Base-by-base conservation (phyloP, 1,284 basidiomycete genomes). In the Cyathus pygmaeus region DNA sequence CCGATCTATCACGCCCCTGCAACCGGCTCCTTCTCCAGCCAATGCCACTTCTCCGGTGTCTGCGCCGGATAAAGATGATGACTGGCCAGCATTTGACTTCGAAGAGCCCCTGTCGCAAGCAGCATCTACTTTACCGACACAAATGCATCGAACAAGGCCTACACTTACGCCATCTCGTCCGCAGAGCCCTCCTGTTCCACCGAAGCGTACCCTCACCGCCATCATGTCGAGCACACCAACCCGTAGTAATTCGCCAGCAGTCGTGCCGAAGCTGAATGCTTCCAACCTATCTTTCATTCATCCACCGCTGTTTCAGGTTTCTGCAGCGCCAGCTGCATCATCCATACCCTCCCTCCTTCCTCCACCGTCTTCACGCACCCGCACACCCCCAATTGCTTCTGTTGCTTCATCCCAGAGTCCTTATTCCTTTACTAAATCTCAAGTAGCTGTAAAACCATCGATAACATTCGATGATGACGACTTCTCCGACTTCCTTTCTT, bases 401-500 rank as follows among this genome's bases (percentile, higher is more conserved):
- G 62, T 11, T 59, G 29, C 23, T 26, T 55, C 63, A 46, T 62
- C 62, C 21, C 52, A 36, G 54, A 51, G 64, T 26, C 58, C 54
- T 19, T 57, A 63, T 5, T 19, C 39, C 5, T 19, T 19, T 42
- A 5, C 39, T 39, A 56, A 41, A n/a, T 49, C 57, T 53, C 58
- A 36, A 31, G 27, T 59, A 17, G 29, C 57, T 42, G 49, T 59
- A 55, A 57, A 64, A 47, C 30, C 60, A 27, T 51, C 58, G 19
- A 44, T 63, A 42, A 60, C 63, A 51, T 33, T 71, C 41, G 72
- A 78, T 33, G 74, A 79, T 49, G 79, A 81, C 47, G 77, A 80
- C 52, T 83, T 81, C 55, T 66, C 76, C 1, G 77, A 78, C 30
- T 81, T 84, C 61, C 67, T 77, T 46, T 74, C 75, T 19, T 71